These are phyloP conservation scores for Coemansia umbellata DNA, from an alignment of 192 early-diverging fungal species.

Conservation along the genomic window DNA sequence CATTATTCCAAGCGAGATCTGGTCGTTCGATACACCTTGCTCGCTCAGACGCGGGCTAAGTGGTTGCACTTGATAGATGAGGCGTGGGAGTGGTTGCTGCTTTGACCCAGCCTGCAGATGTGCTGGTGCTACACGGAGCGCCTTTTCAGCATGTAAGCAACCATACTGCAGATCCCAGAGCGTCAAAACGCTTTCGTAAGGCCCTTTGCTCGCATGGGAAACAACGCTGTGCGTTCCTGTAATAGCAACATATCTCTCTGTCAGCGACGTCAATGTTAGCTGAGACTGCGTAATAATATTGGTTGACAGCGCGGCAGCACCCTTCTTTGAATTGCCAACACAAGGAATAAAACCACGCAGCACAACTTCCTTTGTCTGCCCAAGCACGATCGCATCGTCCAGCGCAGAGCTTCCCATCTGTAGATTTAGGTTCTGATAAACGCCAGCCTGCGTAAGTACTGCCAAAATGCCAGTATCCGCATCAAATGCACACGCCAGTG, in stretches of 20 bases:
- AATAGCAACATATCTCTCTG: constrained; percentile 46
- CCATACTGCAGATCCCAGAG: constrained; percentile 52
- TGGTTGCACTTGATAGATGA: constrained; percentile 42
- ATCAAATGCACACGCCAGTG: constrained; percentile 43
- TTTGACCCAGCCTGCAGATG: constrained; percentile 20
- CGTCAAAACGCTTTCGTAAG: constrained; percentile 46
- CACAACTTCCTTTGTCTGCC: constrained; percentile 28
- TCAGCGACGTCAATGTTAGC: constrained; percentile 32
- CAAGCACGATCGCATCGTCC: constrained; percentile 38
- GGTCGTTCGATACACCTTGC: constrained; percentile 30
- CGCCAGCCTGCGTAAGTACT: constrained; percentile 34
- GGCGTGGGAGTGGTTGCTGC: constrained; percentile 19
- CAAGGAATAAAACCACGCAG: constrained; percentile 49
- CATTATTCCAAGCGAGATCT: constrained; percentile 38
- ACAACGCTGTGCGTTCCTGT: constrained; percentile 48
- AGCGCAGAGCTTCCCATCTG: constrained; percentile 37
- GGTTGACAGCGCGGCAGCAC: constrained; percentile 2
- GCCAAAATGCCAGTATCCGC: constrained; percentile 40
- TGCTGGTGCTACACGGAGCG: constrained; percentile 17
- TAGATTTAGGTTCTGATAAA: constrained; percentile 31
- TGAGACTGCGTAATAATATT: constrained; percentile 35
- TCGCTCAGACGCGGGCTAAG: constrained; percentile 34
- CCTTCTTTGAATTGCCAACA: neutral
- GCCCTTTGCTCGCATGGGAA: constrained; percentile 37
- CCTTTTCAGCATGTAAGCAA: constrained; percentile 44